Base-by-base conservation (phyloP, 768 basidiomycete species). In the Hemileccinum impolitum region DNA sequence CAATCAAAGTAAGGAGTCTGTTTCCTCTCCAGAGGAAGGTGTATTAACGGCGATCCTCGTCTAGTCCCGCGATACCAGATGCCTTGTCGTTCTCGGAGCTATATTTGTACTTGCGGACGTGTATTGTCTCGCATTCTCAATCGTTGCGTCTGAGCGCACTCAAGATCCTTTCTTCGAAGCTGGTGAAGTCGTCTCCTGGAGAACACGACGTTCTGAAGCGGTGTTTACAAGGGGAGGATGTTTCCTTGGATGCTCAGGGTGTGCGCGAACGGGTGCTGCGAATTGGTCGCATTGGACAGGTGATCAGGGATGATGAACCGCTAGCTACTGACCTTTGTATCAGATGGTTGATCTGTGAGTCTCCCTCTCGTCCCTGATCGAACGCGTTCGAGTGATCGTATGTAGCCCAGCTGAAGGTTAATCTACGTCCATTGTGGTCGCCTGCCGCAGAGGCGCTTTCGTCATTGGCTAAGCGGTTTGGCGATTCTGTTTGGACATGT, bases 331-430 rank as follows among this genome's bases (percentile, higher is more conserved):
- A 89, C 50, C 60, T 90, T 6, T 83, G 80, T 50, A 70, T 76
- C 6, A 67, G 84, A 36, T 94, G 91, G 87, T 64, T 93, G 18
- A 77, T 86, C 25, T 84, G 88, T 89, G 43, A 48, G 76, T 70
- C 5, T 43, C 4, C 30, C 9, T 50, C 17, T 45, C 11, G 4
- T 14, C 36, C 32, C 31, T 19, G 23, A 15, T 31, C 12, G 38
- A 32, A 32, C 32, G 21, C 17, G 41, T 30, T 18, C 40, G n/a
- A 40, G 41, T n/a, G 1, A 31, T 42, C 2, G 21, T 12, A 17
- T 47, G 21, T 58, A 87, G 90, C 88, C 6, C 94, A 96, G 64
- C 74, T 97, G 45, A 97, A 98, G 71, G 87, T 97, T 52, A 95
- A 94, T 63, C 71, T 98, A 39, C 80, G 90, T 25, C 96, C 96